Base-by-base conservation (phyloP, 2,329 filamentous ascomycete genomes). In the Aureobasidium pullulans region DNA sequence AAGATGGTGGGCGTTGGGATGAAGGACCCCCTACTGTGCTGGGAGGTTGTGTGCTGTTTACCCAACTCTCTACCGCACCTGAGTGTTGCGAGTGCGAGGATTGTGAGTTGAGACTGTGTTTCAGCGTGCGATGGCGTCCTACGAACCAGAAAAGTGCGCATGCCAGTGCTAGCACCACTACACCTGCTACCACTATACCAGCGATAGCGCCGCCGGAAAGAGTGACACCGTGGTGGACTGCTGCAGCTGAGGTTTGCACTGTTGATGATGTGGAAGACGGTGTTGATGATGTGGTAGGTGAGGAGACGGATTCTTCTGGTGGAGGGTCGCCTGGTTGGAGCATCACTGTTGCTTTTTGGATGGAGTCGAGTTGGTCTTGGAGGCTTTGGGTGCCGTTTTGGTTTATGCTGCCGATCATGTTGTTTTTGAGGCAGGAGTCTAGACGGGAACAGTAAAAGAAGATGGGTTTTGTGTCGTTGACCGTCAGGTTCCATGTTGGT, bases 351-450 rank as follows among this genome's bases (percentile, higher is more conserved):
- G 67, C 63, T 40, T 67, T 29, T 15, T 34, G 32, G 7, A 59
- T 52, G 10, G 65, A 60, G 31, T 56, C 31, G 50, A 64, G 58
- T 50, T 73, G 71, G 9, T 61, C 66, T 8, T 57, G 62, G 7
- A 73, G 61, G 3, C 64, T 60, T 6, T 61, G 62, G 1, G 64
- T 69, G 2, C 59, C 60, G 58, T 75, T 75, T 6, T 85, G 81
- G 67, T 92, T 93, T 64, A 93, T 86, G 1, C 83, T 86, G 3
- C 88, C 88, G 15, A 93, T 80, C 88, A 93, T 93, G 23, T 82
- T 79, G 44, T 86, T 79, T 2, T 74, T 70, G 3, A 78, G 77
- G 66, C 89, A 93, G 1, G 86, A 88, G 0, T 77, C 79, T 0
- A 83, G 79, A 0, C 86, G 86, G 0, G 84, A 82, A 63, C 86